phyloP scores from a whole-genome alignment of 31 red algal species.

The Odonthalia washingtoniensis region DNA sequence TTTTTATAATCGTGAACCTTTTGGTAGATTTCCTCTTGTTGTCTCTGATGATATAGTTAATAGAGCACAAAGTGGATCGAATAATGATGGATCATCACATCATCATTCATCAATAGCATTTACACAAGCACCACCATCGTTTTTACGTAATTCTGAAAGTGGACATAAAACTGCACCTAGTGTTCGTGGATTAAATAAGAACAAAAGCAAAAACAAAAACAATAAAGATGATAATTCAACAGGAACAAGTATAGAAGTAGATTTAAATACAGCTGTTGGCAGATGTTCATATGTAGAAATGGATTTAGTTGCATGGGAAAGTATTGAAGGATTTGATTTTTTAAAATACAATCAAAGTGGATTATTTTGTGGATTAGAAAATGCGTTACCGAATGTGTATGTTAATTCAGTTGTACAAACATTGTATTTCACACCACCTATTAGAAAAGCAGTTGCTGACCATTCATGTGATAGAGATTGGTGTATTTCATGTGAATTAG shows the following conservation, averaged over 20 bases:
- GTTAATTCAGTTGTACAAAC: conserved; percentile 93
- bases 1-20: conserved; percentile 58
- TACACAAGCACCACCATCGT: conserved; percentile 75
- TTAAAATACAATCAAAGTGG: conserved; percentile 84
- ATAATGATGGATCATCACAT: too few species aligned
- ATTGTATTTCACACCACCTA: conserved; percentile 79
- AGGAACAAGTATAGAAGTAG: conserved; percentile 15
- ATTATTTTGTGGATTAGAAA: conserved; percentile 93
- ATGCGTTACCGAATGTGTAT: conserved; percentile 95
- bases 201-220: conserved; percentile 15
- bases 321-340: conserved; percentile 97
- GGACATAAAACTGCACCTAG: conserved; percentile 61
- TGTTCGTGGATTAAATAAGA: conserved; percentile 36
- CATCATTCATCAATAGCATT: conserved; percentile 58
- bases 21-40: conserved; percentile 70
- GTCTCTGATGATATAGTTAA: conserved; percentile 58
- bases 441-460: conserved; percentile 78
- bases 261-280: conserved; percentile 57
- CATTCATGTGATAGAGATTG: conserved; percentile 82
- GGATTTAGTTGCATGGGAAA: conserved; percentile 89
- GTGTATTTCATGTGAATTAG: conserved; percentile 91
- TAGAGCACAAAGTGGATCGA: conserved; percentile 54
- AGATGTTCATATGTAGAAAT: conserved; percentile 71
- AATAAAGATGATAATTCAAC: background rate
- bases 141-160: conserved; percentile 65